A percentile compares a stretch with the other conserved stretches of the same genome.
Evolutionary conservation across 176 grass and related monocot genomes (phyloP).

Genomic region (Elymus sibiricus): DNA sequence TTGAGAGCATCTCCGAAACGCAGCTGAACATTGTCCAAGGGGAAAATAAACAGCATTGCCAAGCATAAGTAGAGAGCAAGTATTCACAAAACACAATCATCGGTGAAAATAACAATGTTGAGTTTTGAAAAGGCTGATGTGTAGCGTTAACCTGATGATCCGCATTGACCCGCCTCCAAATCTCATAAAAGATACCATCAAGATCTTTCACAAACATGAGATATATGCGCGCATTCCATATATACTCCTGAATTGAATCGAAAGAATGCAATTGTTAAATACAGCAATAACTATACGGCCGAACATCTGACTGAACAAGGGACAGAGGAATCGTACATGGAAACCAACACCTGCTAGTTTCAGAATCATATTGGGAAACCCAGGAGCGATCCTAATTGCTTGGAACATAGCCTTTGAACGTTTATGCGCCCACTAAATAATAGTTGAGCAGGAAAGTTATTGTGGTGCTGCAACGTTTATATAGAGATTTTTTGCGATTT

Average conservation of each 20-base stretch:
- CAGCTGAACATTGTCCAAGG: background rate
- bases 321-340: background rate
- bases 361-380: too few species aligned
- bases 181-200: background rate
- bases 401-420: background rate
- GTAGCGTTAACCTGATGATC: background rate
- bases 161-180: background rate
- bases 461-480: background rate
- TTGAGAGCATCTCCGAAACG: background rate
- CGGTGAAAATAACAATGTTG: background rate
- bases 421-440: background rate
- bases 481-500: background rate
- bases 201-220: background rate
- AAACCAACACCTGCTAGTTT: background rate
- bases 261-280: background rate
- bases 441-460: background rate
- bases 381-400: conserved; percentile 7
- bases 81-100: conserved; percentile 11
- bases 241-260: background rate
- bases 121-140: background rate
- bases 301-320: background rate
- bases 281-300: background rate
- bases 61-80: background rate
- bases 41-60: background rate
- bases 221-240: background rate